phyloP scores from a whole-genome alignment of 2,329 filamentous ascomycete species.

The Parafenestella ontariensis region DNA sequence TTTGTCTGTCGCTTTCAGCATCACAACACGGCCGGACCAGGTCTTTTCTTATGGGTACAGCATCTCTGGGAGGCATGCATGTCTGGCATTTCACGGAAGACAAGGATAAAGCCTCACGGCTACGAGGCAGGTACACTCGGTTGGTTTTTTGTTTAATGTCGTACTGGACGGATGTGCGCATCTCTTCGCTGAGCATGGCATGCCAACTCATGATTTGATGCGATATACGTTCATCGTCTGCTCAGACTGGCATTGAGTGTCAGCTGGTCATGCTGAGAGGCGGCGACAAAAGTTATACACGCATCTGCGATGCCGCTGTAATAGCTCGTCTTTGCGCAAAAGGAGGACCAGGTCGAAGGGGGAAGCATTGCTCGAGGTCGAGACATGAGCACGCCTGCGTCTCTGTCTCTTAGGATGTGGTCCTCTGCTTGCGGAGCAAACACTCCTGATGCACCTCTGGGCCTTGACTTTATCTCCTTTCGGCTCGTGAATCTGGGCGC shows the following conservation, averaged over 20 bases:
- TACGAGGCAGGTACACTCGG: conserved; percentile 51
- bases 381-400: conserved; percentile 43
- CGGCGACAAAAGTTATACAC: conserved; percentile 49
- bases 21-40: conserved; percentile 47
- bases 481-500: conserved; percentile 18
- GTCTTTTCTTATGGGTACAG: conserved; percentile 49
- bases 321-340: conserved; percentile 39
- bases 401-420: conserved; percentile 34
- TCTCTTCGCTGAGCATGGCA: conserved; percentile 50
- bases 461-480: conserved; percentile 39
- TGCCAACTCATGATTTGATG: conserved; percentile 45
- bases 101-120: conserved; percentile 54
- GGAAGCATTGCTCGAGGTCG: conserved; percentile 22
- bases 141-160: conserved; percentile 51
- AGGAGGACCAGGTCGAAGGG: conserved; percentile 21
- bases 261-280: conserved; percentile 48
- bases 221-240: conserved; percentile 38
- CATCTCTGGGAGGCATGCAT: conserved; percentile 55
- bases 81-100: conserved; percentile 53
- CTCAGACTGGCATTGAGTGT: conserved; percentile 50
- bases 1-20: conserved; percentile 35
- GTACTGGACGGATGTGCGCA: conserved; percentile 45
- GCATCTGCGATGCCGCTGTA: conserved; percentile 49
- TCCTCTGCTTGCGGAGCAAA: conserved; percentile 50
- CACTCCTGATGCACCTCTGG: conserved; percentile 41